Evolutionary conservation across 2,329 filamentous ascomycete species (phyloP).

Genomic region (Blastomyces emzantsi): DNA sequence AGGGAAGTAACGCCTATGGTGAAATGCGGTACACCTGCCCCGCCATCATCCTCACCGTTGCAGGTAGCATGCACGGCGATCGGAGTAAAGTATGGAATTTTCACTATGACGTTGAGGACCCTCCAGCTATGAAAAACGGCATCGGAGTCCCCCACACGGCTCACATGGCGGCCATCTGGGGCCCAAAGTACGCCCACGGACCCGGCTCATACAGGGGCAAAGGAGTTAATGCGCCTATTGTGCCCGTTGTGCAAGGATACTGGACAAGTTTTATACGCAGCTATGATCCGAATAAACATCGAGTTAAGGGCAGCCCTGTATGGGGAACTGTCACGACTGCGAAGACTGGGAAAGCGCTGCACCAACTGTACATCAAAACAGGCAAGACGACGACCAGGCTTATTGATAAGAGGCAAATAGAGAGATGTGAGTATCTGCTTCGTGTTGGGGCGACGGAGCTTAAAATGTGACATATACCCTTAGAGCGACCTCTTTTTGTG

Average conservation of each 20-base stretch:
- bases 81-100: conserved; percentile 53
- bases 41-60: conserved; percentile 46
- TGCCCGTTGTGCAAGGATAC: conserved; percentile 57
- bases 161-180: conserved; percentile 60
- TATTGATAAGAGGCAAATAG: conserved; percentile 32
- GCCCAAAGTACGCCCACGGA: conserved; percentile 46
- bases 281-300: conserved; percentile 55
- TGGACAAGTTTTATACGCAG: conserved; percentile 64
- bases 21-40: conserved; percentile 59
- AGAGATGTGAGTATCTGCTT: conserved; percentile 42
- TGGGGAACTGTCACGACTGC: conserved; percentile 43
- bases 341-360: conserved; percentile 20
- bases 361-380: conserved; percentile 39
- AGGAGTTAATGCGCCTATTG: conserved; percentile 47
- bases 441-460: conserved; percentile 41
- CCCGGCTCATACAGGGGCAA: conserved; percentile 48
- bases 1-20: conserved; percentile 51
- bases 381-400: conserved; percentile 40
- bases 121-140: conserved; percentile 43
- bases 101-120: conserved; percentile 58
- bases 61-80: conserved; percentile 27
- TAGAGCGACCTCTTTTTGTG: neutral
- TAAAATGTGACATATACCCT: conserved; percentile 33
- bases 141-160: conserved; percentile 58
- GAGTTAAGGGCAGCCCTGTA: conserved; percentile 38